Base-by-base conservation (phyloP, 2,329 filamentous ascomycete species). In the Ophiocordyceps australis region DNA sequence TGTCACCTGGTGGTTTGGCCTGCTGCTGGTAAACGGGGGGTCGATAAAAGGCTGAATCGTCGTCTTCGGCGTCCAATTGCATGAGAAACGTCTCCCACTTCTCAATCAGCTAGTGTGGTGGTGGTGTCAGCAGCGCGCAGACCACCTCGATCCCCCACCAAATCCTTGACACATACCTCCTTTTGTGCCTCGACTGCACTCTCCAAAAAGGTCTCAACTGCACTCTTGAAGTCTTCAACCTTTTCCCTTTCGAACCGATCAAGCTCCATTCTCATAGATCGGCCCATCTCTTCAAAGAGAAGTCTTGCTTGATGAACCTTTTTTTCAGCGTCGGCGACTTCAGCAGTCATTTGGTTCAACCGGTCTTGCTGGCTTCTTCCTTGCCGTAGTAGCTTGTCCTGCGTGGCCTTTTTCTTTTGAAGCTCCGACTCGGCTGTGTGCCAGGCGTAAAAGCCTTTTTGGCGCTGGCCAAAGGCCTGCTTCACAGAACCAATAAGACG, bases 71-170 rank as follows among this genome's bases (percentile, higher is more conserved):
- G 46, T 98, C 89, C 22, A 98, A 62, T 48, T 94, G 89, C 65
- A 95, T 75, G 27, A 98, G 62, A 58, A 93, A 98, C 0, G 89
- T 95, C 55, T 98, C 89, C 89, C 89, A 98, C 34, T 95, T 75
- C 53, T 98, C 89, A 42, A 74, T 72, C 35, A 70, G 51, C 62
- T 71, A 33, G 12, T 29, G 23, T 49, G 33, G n/a, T n/a, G n/a
- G n/a, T n/a, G n/a, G n/a, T n/a, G n/a, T n/a, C n/a, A n/a, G n/a
- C n/a, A n/a, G 10, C 17, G 17, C 17, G 10, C 17, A 19, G 17
- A 19, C 17, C 27, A 12, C n/a, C n/a, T n/a, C n/a, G n/a, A n/a
- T n/a, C n/a, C n/a, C n/a, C n/a, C n/a, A n/a, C n/a, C n/a, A n/a
- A n/a, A n/a, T n/a, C n/a, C n/a, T n/a, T n/a, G n/a, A n/a, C n/a